Evolutionary conservation across 768 basidiomycete species (phyloP).

Genomic region (Hericium coralloides): DNA sequence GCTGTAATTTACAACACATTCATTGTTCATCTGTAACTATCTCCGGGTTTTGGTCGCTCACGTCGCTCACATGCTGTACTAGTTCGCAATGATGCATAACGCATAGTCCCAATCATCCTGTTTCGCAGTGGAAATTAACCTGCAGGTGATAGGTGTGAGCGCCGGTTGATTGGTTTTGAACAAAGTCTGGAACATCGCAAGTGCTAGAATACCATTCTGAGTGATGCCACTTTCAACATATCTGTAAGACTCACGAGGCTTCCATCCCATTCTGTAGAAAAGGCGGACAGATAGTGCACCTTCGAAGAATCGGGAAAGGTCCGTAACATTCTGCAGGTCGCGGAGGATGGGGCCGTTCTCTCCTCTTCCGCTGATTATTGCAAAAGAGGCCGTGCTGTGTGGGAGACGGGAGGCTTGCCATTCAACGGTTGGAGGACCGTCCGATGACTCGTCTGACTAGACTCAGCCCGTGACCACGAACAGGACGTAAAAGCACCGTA

Average conservation of each 20-base stretch:
- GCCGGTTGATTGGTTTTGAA: conserved; percentile 26
- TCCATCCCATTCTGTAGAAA: conserved; percentile 28
- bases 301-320: conserved; percentile 12
- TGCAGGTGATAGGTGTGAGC: conserved; percentile 44
- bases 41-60: conserved; percentile 6
- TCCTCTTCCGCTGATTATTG: conserved; percentile 12
- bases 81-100: conserved; percentile 34
- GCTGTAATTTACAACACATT: neutral
- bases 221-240: neutral
- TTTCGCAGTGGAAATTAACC: conserved; percentile 33
- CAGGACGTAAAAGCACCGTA: neutral
- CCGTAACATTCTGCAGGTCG: conserved; percentile 6
- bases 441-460: neutral
- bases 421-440: neutral
- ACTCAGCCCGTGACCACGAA: neutral
- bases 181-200: neutral
- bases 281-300: conserved; percentile 34
- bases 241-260: neutral
- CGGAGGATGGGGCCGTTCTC: neutral
- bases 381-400: conserved; percentile 2
- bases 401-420: conserved; percentile 5
- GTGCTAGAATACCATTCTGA: neutral
- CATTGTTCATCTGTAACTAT: neutral
- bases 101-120: conserved; percentile 48
- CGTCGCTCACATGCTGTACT: conserved; percentile 1